Evolutionary conservation across 2,329 filamentous ascomycete species (phyloP).

Genomic region (Myotisia sp.): DNA sequence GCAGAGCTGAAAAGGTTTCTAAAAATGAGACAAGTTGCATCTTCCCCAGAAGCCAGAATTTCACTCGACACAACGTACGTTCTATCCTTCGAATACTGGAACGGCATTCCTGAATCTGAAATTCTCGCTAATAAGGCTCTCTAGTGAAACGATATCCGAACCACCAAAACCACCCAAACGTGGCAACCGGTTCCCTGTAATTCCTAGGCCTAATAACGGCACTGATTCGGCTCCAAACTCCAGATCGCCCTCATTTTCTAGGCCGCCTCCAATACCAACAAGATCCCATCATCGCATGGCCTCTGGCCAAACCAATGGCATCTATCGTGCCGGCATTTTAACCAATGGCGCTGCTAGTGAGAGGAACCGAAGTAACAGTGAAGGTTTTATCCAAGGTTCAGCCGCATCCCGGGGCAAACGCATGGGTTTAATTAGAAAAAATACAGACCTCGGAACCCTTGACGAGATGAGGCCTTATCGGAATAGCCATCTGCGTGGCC

Average conservation of each 20-base stretch:
- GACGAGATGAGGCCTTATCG: slow-evolving; percentile 39
- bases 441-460: slow-evolving; percentile 39
- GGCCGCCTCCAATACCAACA: slow-evolving; percentile 63
- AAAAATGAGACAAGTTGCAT: slow-evolving; percentile 31
- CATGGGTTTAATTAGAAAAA: slow-evolving; percentile 47
- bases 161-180: slow-evolving; percentile 57
- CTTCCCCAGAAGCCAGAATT: slow-evolving; percentile 32
- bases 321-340: slow-evolving; percentile 51
- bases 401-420: slow-evolving; percentile 38
- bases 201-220: slow-evolving; percentile 41
- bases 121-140: neutral
- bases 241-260: slow-evolving; percentile 51
- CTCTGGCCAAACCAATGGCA: slow-evolving; percentile 27
- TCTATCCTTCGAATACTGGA: too few species aligned
- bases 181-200: slow-evolving; percentile 46
- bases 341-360: slow-evolving; percentile 47
- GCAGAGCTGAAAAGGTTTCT: slow-evolving; percentile 47
- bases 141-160: slow-evolving; percentile 58
- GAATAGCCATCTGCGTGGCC: slow-evolving; percentile 41
- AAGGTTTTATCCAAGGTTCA: slow-evolving; percentile 40
- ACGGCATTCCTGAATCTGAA: neutral
- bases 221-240: slow-evolving; percentile 50
- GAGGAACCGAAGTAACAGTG: slow-evolving; percentile 47
- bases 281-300: slow-evolving; percentile 61
- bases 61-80: too few species aligned